Evolutionary conservation across 2,329 filamentous ascomycete genomes (phyloP).

Genomic region (Diaporthe aspalathi): DNA sequence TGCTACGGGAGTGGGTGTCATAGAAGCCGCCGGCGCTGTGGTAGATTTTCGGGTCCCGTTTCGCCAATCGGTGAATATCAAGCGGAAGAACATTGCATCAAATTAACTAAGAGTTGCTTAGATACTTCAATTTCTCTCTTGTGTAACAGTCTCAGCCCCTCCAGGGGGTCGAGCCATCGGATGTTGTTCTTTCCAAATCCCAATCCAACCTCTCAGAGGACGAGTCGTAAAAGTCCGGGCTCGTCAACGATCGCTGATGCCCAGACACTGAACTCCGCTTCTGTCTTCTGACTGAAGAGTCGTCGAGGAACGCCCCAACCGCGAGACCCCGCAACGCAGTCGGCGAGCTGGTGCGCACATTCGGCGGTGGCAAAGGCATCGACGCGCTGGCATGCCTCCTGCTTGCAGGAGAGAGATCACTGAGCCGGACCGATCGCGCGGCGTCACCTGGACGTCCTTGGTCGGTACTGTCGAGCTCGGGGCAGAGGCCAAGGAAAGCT

Average conservation of each 20-base stretch:
- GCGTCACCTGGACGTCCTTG: background rate
- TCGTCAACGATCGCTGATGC: constrained; percentile 12
- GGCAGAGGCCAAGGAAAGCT: background rate
- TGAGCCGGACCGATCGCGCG: background rate
- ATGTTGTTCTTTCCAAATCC: constrained; percentile 15
- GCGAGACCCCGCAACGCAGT: background rate
- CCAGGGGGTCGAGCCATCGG: constrained; percentile 4
- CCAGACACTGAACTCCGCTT: background rate
- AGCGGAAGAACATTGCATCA: background rate
- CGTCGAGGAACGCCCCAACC: constrained; percentile 24
- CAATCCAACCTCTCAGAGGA: constrained; percentile 14
- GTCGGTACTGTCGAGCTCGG: background rate
- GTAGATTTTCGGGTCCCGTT: no score
- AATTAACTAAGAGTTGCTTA: background rate
- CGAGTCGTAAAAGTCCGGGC: constrained; percentile 1
- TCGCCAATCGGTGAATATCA: background rate
- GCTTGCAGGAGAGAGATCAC: background rate
- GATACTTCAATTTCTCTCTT: background rate
- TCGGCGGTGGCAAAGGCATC: background rate
- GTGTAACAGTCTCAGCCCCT: background rate
- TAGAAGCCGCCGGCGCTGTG: no score
- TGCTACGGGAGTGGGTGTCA: no score
- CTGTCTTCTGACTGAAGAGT: constrained; percentile 13
- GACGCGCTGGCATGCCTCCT: background rate
- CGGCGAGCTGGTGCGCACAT: background rate